These are phyloP conservation scores for Diplodia seriata DNA, from an alignment of 2,329 filamentous ascomycete genomes.

Conservation along the genomic window DNA sequence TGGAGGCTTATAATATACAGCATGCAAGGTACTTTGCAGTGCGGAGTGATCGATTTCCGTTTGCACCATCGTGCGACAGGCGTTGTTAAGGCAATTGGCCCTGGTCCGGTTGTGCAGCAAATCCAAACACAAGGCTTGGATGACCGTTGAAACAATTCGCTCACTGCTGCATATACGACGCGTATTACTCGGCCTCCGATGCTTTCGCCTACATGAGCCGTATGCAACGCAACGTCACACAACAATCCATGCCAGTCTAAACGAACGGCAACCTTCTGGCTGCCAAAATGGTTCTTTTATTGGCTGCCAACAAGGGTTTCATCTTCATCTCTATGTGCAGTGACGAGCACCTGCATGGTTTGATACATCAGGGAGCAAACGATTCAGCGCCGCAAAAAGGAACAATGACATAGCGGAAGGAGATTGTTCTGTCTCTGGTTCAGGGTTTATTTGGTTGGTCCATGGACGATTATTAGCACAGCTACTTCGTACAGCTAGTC, in stretches of 20 bases:
- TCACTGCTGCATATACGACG: not conserved
- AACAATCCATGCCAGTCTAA: not conserved
- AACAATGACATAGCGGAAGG: no score
- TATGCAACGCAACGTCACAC: not conserved
- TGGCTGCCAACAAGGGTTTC: no score
- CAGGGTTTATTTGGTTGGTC: no score
- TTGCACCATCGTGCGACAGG: not conserved
- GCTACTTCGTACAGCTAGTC: no score
- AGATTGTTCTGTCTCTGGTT: no score
- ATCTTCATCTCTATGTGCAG: no score
- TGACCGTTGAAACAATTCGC: not conserved
- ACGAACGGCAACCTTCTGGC: not conserved
- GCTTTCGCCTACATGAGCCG: not conserved
- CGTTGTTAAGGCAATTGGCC: no score
- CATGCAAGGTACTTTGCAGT: not conserved
- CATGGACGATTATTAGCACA: no score
- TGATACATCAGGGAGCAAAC: no score
- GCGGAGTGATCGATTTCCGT: not conserved
- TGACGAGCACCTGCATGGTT: no score
- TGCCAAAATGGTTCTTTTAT: not conserved
- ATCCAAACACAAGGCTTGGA: not conserved
- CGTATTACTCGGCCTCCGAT: not conserved
- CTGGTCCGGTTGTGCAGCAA: not conserved
- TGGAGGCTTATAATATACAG: no score
- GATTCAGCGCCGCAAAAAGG: no score